A percentile compares a stretch with the other conserved stretches of the same genome.
Conservation (phyloP, 2,329 filamentous ascomycete genomes). For the Apiospora saccharicola region DNA sequence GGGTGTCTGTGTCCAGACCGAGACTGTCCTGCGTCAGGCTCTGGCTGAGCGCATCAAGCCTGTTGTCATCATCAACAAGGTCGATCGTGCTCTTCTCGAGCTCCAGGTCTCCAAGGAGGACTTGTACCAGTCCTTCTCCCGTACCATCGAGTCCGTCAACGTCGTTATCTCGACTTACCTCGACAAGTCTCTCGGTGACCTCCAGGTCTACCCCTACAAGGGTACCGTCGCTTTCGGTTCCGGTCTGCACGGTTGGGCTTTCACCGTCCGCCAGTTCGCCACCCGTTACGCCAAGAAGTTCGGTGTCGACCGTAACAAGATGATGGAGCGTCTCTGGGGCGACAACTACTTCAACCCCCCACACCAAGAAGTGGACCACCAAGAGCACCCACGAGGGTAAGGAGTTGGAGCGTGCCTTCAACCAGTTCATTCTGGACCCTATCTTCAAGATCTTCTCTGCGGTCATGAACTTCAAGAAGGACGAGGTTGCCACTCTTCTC, state of each 20-base stretch:
- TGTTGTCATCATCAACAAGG: slow-evolving; percentile 99
- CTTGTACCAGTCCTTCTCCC: slow-evolving; percentile 98
- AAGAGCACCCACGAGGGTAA: slow-evolving; percentile 83
- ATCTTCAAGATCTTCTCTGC: slow-evolving; percentile 99
- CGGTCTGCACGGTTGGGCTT: slow-evolving; percentile 99
- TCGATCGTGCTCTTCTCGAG: slow-evolving; percentile 98
- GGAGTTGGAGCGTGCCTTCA: slow-evolving; percentile 96
- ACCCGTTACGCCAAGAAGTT: slow-evolving; percentile 99
- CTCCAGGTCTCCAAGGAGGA: slow-evolving; percentile 99
- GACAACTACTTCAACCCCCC: slow-evolving; percentile 99
- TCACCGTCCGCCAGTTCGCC: slow-evolving; percentile 98
- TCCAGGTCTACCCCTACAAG: slow-evolving; percentile 97
- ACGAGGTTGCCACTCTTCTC: slow-evolving; percentile 82
- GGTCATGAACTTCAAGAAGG: slow-evolving; percentile 99
- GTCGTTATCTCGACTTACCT: slow-evolving; percentile 99
- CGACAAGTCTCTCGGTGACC: slow-evolving; percentile 95
- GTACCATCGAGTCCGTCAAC: slow-evolving; percentile 99
- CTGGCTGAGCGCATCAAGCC: slow-evolving; percentile 99
- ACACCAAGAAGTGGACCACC: slow-evolving; percentile 99
- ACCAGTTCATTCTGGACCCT: slow-evolving; percentile 98
- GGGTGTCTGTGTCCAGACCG: slow-evolving; percentile 99
- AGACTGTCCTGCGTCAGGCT: slow-evolving; percentile 98
- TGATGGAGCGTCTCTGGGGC: slow-evolving; percentile 99
- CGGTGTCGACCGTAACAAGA: slow-evolving; percentile 99
- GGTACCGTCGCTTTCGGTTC: slow-evolving; percentile 99